A percentile compares a stretch with the other conserved stretches of the same genome.
These are phyloP conservation scores for Mariannaea elegans DNA, from an alignment of 2,329 filamentous ascomycete species.

Conservation along the genomic window DNA sequence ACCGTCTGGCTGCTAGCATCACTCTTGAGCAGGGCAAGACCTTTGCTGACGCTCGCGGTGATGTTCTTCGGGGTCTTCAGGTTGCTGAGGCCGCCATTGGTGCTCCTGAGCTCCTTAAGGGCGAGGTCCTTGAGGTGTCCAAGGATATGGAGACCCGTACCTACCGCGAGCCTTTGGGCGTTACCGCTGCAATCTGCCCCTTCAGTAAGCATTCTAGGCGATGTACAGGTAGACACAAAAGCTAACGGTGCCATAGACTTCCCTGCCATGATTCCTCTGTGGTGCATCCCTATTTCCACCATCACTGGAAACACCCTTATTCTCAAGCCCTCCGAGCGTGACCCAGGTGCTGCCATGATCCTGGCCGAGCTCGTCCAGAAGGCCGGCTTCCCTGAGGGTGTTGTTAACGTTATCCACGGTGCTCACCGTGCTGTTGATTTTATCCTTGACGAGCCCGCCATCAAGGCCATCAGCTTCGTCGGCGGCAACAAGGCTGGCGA, in stretches of 20 bases:
- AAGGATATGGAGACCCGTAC: slow-evolving; percentile 91
- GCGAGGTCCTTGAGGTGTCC: slow-evolving; percentile 83
- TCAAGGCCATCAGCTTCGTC: slow-evolving; percentile 89
- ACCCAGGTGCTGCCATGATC: slow-evolving; percentile 87
- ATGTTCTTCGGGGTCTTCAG: slow-evolving; percentile 83
- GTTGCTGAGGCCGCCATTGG: slow-evolving; percentile 85
- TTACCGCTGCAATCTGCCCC: slow-evolving; percentile 85
- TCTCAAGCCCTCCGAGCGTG: slow-evolving; percentile 86
- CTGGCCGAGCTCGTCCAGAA: slow-evolving; percentile 81
- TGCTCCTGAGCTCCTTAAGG: slow-evolving; percentile 83
- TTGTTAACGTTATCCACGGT: slow-evolving; percentile 85
- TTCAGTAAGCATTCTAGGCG: slow-evolving; percentile 70
- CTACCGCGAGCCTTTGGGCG: slow-evolving; percentile 83
- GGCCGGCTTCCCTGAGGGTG: slow-evolving; percentile 83
- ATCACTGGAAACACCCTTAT: slow-evolving; percentile 86
- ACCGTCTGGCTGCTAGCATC: slow-evolving; percentile 83
- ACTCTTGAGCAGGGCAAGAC: slow-evolving; percentile 91
- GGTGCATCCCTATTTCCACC: slow-evolving; percentile 86
- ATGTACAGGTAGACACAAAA: background rate
- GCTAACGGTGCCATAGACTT: slow-evolving; percentile 68
- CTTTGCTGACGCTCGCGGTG: slow-evolving; percentile 81
- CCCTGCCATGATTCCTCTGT: slow-evolving; percentile 92
- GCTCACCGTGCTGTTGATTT: slow-evolving; percentile 85
- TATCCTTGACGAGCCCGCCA: slow-evolving; percentile 83
- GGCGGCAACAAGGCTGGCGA: slow-evolving; percentile 88